Evolutionary conservation across 768 basidiomycete genomes (phyloP), one percentile per base, ranked within the genome.

Genomic region (Lyophyllum semitale): DNA sequence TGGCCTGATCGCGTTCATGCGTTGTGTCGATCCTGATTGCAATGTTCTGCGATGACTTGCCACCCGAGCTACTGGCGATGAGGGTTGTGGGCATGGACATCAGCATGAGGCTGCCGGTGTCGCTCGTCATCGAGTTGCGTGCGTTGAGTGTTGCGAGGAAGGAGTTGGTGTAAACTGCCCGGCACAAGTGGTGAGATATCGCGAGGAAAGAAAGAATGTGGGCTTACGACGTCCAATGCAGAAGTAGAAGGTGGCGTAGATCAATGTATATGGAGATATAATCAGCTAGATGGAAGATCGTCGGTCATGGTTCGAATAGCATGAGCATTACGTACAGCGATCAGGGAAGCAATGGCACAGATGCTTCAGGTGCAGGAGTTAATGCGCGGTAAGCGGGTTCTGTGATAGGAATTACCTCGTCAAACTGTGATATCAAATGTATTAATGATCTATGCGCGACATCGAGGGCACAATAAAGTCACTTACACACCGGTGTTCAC

Each of bases 231-330:
- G 73, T 7, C 83, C 80, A 53, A 82, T 73, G 59, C 73, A 77
- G 62, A 80, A 83, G 65, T 80, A 84, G 65, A 83, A 84, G 1
- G 69, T 48, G 9, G 79, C 75, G 60, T 83, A 84, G 48, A 81
- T 67, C 53, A 81, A 72, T 2, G 77, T 76, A 25, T 68, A 40
- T 3, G 62, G 71, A n/a, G 71, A 81, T 65, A 73, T 78, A 18
- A 71, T 55, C 8, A 75, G 60, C 73, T 75, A 47, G 3, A 33
- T 7, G 15, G 37, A 26, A 17, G 41, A 8, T 49, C 12, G 35
- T 23, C 29, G 50, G 26, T 7, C 29, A 22, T 17, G 8, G 30
- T 27, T 9, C 11, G 12, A 42, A 22, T 53, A 27, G 25, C 20
- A 32, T 12, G 18, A 46, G 4, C 12, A 4, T 22, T 18, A 60